Conservation (phyloP, 2,329 filamentous ascomycete species). For the Beauveria caledonica region DNA sequence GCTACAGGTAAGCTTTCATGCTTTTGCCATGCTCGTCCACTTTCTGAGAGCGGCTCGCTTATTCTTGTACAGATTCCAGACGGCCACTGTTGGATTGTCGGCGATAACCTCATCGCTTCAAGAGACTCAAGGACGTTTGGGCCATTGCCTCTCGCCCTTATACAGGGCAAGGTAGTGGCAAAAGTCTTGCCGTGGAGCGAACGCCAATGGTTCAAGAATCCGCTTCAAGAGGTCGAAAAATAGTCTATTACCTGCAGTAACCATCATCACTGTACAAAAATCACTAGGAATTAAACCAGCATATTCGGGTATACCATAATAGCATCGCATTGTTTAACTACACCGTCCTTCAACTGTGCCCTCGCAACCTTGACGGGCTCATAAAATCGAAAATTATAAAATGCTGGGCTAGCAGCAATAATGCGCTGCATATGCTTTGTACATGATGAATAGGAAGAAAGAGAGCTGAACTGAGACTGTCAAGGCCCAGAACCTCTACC, state of each 20-base stretch:
- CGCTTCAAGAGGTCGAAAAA: conserved; percentile 26
- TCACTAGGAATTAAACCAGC: neutral
- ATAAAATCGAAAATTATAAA: conserved; percentile 15
- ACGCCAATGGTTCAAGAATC: conserved; percentile 41
- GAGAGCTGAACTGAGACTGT: conserved; percentile 12
- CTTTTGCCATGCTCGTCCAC: neutral
- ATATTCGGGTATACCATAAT: neutral
- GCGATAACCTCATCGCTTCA: conserved; percentile 79
- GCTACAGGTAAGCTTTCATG: conserved; percentile 49
- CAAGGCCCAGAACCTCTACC: neutral
- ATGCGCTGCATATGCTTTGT: conserved; percentile 27
- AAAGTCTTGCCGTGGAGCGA: conserved; percentile 46
- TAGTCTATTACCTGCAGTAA: neutral
- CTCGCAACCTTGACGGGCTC: neutral
- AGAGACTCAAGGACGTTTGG: conserved; percentile 83
- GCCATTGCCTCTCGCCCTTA: conserved; percentile 73
- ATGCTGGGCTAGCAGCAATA: conserved; percentile 16
- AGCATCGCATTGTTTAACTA: conserved; percentile 11
- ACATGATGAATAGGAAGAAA: conserved; percentile 18
- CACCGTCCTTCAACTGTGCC: conserved; percentile 6
- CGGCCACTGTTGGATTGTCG: conserved; percentile 85
- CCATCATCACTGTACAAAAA: conserved; percentile 14
- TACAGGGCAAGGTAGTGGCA: conserved; percentile 74
- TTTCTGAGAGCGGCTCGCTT: neutral
- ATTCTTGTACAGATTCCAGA: conserved; percentile 60